Evolutionary conservation across 495 filamentous ascomycete species (phyloP).

Genomic region (Talaromyces ruber): DNA sequence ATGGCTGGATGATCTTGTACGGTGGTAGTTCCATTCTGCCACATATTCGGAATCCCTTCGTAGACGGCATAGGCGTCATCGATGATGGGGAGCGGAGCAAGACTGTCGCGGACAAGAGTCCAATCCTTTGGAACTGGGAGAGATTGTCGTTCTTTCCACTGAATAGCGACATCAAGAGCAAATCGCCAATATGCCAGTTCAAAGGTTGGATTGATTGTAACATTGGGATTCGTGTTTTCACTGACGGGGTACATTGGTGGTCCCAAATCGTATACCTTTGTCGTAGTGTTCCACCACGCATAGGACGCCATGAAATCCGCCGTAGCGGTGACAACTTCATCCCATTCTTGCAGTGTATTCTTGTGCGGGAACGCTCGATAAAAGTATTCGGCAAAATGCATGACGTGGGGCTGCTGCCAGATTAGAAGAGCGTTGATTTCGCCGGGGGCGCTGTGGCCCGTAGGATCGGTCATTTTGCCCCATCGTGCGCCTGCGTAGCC

Average conservation of each 20-base stretch:
- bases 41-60: not conserved
- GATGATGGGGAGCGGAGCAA: not conserved
- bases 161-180: not conserved
- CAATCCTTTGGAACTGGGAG: not conserved
- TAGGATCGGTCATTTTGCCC: constrained; percentile 53
- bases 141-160: not conserved
- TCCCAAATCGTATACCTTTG: not conserved
- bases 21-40: not conserved
- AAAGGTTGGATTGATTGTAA: not conserved
- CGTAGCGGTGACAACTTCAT: not conserved
- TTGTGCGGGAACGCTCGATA: not conserved
- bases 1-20: not conserved
- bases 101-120: not conserved
- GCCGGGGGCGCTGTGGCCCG: constrained; percentile 40
- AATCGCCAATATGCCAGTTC: not conserved
- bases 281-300: not conserved
- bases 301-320: not conserved
- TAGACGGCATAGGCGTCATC: not conserved
- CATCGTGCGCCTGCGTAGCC: constrained; percentile 46
- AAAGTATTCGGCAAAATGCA: not conserved
- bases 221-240: not conserved
- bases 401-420: not conserved
- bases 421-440: not conserved
- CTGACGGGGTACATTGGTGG: not conserved
- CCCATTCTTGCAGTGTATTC: not conserved